Base-by-base conservation (phyloP, 2,329 filamentous ascomycete species). In the Aspergillus pseudoterreus region DNA sequence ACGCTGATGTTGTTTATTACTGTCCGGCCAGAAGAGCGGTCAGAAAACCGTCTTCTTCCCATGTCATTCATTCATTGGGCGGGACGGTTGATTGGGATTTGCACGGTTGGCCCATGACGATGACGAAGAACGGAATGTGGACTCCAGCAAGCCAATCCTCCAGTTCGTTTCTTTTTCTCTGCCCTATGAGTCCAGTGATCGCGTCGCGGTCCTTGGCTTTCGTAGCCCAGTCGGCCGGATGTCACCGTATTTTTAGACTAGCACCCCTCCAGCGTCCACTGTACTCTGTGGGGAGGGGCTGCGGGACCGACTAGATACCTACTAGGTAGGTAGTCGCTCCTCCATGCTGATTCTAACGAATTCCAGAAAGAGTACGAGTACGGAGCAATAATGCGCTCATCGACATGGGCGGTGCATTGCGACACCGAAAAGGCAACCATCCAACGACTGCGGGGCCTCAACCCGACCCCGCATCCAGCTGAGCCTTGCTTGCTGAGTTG, bases 381-480 rank as follows among this genome's bases (percentile, higher is more conserved):
- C 19, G 19, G 19, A 19, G 19, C 19, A 19, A 19, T 19, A 19
- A 30, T 30, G 27, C 27, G 6, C 8, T 30, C 27, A 2, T 22
- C 47, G 32, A 36, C 30, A 15, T 17, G 4, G 27, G 42, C 22
- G 43, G 45, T 47, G 38, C 49, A 47, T 43, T n/a, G 27, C 45
- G 43, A 27, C 19, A 22, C 35, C 36, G 33, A 52, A 47, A 44
- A 49, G 45, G 45, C 45, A 54, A 49, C 53, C 43, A 33, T 38
- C 33, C 32, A 6, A 35, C 38, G 30, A 47, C 39, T 48, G 48
- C 52, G 48, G 51, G 49, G 45, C 36, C 12, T 41, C 22, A 22
- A 2, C 22, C 22, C 35, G 55, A 58, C 56, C 56, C 56, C 56
- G 56, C 56, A 58, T 53, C 36, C 46, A 43, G 44, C 43, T 49